Conservation (phyloP, 2,329 filamentous ascomycete species). For the Sporothrix mexicana region DNA sequence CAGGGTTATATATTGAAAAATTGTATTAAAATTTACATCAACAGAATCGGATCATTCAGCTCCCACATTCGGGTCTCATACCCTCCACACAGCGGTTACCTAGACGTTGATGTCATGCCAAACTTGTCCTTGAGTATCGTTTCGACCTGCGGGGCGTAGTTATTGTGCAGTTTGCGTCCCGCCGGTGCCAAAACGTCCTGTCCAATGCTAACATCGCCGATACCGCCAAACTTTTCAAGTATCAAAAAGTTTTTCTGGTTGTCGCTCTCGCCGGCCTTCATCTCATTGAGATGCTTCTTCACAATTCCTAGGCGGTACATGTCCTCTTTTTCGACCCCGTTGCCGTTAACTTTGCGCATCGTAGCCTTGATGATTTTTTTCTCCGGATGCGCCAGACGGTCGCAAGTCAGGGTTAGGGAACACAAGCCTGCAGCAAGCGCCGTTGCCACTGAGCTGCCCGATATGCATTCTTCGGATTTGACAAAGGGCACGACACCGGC, state of each 20-base stretch:
- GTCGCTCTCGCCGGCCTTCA: background rate
- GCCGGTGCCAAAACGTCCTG: background rate
- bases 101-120: background rate
- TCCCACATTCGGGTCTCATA: background rate
- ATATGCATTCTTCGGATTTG: background rate
- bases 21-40: no score
- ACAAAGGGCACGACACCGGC: background rate
- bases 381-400: background rate
- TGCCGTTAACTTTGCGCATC: background rate
- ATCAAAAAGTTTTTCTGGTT: background rate
- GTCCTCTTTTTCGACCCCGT: background rate
- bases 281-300: background rate
- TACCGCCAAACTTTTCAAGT: background rate
- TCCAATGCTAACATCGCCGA: background rate
- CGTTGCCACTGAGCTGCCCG: conserved; percentile 5
- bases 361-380: background rate
- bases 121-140: background rate
- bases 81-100: background rate
- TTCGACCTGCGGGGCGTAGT: background rate
- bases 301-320: background rate
- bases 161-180: background rate
- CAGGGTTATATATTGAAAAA: no score
- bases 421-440: background rate
- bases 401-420: background rate
- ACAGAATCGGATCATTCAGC: background rate